These are phyloP conservation scores for Trametes coccinea DNA, from an alignment of 768 basidiomycete genomes.

Conservation along the genomic window DNA sequence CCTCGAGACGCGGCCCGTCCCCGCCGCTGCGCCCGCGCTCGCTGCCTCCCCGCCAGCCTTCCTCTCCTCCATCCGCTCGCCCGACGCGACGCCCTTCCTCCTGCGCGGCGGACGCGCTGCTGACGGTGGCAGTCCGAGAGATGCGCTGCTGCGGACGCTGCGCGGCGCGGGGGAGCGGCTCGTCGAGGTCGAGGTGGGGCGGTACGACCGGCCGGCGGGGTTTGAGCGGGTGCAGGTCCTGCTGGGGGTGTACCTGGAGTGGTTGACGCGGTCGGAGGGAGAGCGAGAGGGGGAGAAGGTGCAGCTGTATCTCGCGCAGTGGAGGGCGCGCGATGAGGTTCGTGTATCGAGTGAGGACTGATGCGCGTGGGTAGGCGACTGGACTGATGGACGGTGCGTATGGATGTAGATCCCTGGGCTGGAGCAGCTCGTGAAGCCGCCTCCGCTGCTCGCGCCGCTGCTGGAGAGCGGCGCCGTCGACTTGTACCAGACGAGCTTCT, in stretches of 20 bases:
- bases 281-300: neutral
- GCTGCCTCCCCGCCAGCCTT: slow-evolving; percentile 3
- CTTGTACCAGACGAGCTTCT: slow-evolving; percentile 27
- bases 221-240: slow-evolving; percentile 22
- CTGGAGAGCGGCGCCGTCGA: slow-evolving; percentile 19
- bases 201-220: slow-evolving; percentile 17
- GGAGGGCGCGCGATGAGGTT: slow-evolving; percentile 27
- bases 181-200: slow-evolving; percentile 28
- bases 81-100: slow-evolving; percentile 1
- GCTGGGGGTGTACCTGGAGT: slow-evolving; percentile 25
- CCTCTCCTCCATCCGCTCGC: slow-evolving; percentile 6
- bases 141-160: slow-evolving; percentile 19
- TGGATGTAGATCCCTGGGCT: slow-evolving; percentile 12
- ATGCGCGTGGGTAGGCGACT: neutral
- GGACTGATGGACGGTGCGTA: neutral
- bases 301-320: slow-evolving; percentile 25
- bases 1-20: slow-evolving; percentile 4
- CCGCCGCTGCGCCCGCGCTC: slow-evolving; percentile 4
- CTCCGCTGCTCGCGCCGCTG: slow-evolving; percentile 17
- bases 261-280: slow-evolving; percentile 13
- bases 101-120: neutral
- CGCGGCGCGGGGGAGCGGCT: slow-evolving; percentile 14
- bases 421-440: slow-evolving; percentile 10
- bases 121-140: neutral
- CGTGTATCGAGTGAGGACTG: neutral